phyloP scores from a whole-genome alignment of 352 stramenopile species.

The Pythium myriotylum region DNA sequence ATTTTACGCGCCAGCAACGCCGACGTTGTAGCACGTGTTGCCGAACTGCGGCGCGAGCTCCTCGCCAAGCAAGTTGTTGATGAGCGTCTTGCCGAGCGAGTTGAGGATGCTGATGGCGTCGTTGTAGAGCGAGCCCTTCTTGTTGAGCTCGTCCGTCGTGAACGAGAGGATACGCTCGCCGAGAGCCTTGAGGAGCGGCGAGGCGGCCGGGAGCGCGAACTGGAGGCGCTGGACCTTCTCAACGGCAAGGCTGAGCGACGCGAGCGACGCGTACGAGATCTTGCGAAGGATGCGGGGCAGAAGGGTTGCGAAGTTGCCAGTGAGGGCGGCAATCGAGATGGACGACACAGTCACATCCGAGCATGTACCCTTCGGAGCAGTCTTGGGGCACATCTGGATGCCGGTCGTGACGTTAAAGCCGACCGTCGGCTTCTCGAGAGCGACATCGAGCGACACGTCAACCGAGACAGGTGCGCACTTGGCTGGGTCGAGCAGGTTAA shows the following conservation, averaged over 20 bases:
- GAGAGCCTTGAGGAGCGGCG: conserved; percentile 43
- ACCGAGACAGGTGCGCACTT: conserved; percentile 42
- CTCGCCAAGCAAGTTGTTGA: conserved; percentile 49
- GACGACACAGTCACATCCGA: conserved; percentile 45
- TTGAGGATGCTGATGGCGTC: conserved; percentile 46
- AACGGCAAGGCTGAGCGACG: conserved; percentile 36
- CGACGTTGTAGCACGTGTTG: conserved; percentile 41
- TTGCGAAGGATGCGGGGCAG: conserved; percentile 31
- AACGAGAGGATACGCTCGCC: conserved; percentile 48
- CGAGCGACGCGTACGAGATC: conserved; percentile 26
- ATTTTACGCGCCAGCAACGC: conserved; percentile 1
- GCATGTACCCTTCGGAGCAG: conserved; percentile 40
- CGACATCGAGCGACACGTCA: conserved; percentile 42
- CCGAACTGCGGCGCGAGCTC: conserved; percentile 45
- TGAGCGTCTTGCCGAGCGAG: conserved; percentile 43
- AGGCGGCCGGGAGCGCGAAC: conserved; percentile 40
- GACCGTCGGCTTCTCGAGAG: conserved; percentile 35
- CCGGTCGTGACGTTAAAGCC: conserved; percentile 31
- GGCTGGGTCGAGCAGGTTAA: conserved; percentile 45
- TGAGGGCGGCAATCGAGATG: conserved; percentile 42
- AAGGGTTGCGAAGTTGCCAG: conserved; percentile 27
- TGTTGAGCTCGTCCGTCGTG: conserved; percentile 54
- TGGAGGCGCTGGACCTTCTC: conserved; percentile 52
- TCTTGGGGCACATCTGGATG: conserved; percentile 41
- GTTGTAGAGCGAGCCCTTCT: conserved; percentile 63